phyloP scores from a whole-genome alignment of 768 basidiomycete species.

The Mycena venus region DNA sequence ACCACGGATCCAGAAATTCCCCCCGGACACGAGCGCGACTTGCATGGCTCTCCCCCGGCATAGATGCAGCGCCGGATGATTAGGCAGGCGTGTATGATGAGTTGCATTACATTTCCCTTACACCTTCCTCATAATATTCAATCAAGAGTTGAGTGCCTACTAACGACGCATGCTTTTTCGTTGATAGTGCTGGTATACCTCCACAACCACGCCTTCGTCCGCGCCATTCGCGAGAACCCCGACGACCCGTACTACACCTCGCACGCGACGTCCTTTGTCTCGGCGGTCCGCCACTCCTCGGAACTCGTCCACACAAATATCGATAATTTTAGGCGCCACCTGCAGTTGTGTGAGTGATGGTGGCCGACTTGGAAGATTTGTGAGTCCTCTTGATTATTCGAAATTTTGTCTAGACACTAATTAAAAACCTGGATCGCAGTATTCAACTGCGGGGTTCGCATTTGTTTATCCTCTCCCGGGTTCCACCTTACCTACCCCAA shows the following conservation, averaged over 20 bases:
- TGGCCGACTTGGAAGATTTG: conserved; percentile 19
- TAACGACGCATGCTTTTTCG: neutral
- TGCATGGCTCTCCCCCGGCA: neutral
- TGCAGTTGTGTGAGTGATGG: conserved; percentile 5
- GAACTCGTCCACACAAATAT: neutral
- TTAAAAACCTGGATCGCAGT: neutral
- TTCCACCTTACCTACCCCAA: neutral
- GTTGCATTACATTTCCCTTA: neutral
- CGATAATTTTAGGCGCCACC: neutral
- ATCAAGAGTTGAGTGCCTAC: too few relatives aligned
- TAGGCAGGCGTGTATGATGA: neutral
- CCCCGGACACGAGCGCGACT: neutral
- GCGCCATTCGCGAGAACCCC: conserved; percentile 10
- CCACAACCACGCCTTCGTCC: conserved; percentile 10
- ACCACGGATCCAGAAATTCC: neutral
- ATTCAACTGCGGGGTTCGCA: conserved; percentile 4
- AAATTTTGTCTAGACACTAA: neutral
- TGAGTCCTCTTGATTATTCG: too few relatives aligned
- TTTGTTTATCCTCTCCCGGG: neutral
- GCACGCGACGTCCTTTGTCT: conserved; percentile 1
- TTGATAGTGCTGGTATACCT: conserved; percentile 20
- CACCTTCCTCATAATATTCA: too few relatives aligned
- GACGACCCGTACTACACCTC: conserved; percentile 5
- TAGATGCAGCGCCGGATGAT: neutral
- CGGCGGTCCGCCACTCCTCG: neutral